phyloP scores from a whole-genome alignment of 2,329 filamentous ascomycete genomes.

The Fusarium keratoplasticum region DNA sequence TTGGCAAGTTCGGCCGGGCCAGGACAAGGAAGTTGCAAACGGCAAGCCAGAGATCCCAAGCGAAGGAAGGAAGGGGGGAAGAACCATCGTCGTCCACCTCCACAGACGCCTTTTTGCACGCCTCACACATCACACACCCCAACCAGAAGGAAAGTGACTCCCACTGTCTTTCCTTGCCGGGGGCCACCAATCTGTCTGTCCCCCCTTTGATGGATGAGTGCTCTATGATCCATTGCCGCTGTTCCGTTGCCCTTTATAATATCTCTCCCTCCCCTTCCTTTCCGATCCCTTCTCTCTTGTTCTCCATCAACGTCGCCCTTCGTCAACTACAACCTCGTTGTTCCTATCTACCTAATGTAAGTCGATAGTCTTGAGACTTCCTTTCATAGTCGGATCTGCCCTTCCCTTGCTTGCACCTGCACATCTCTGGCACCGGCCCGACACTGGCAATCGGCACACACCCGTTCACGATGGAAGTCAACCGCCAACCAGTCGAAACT shows the following conservation, averaged over 20 bases:
- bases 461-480: not conserved
- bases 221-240: constrained; percentile 13
- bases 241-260: constrained; percentile 35
- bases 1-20: constrained; percentile 13
- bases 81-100: constrained; percentile 7
- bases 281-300: constrained; percentile 15
- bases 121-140: not conserved
- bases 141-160: constrained; percentile 2
- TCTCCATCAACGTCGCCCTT: constrained; percentile 36
- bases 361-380: constrained; percentile 17
- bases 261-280: constrained; percentile 33
- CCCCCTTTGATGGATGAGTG: constrained; percentile 29
- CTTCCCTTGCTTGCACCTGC: not conserved
- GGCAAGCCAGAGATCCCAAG: not conserved
- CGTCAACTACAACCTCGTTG: constrained; percentile 39
- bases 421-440: not conserved
- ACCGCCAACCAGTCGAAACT: not conserved
- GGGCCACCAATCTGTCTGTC: constrained; percentile 22
- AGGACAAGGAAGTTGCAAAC: constrained; percentile 18
- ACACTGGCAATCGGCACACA: not conserved
- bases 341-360: constrained; percentile 39
- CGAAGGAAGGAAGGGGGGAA: constrained; percentile 9
- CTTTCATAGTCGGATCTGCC: constrained; percentile 1
- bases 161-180: constrained; percentile 2
- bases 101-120: not conserved